Evolutionary conservation across 257 asterid genomes (phyloP), one percentile per base, ranked within the genome.

Genomic region (Eucommia ulmoides): DNA sequence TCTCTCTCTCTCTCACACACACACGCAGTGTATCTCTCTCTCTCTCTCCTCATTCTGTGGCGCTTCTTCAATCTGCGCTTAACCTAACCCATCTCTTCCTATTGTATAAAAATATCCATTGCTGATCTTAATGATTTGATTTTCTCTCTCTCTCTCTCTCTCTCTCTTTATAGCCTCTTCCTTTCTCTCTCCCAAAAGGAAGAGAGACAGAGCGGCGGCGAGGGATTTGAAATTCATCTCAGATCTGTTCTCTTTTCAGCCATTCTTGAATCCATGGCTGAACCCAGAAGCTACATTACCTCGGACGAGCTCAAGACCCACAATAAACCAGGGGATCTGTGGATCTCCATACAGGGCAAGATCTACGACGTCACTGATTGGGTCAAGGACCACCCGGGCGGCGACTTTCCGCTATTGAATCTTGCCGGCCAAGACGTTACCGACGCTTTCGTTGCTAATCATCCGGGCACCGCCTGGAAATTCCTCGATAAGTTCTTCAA

Each of bases 311-410:
- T 88, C 33, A 73, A 73, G 69, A 62, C 70, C 26, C 97, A 88
- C 74, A 72, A 71, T 71, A 79, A 71, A 58, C 56, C 58, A 5
- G 93, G 93, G 65, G 95, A 88, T 73, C 81, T 88, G 0, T 88
- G 97, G 97, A 81, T 88, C 74, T 83, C 95, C 18, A 81, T 88
- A 20, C 97, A 83, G 55, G 97, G 97, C 0, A 83, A 78, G 66
- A 74, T 88, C 6, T 81, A 83, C 60, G 95, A 88, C 59, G 97
- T 88, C 7, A 68, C 97, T 0, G 75, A 83, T 8, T 88, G 97
- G 97, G 64, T 61, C 3, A 71, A 81, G 2, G 61, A 62, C 24
- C 97, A 88, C 47, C 97, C 97, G 2, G 97, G 97, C 46, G 97
- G 97, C 25, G 88, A 72, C 19, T 62, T 57, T 2, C 97, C 97